These are phyloP conservation scores for Nicotiana undulata DNA, from an alignment of 257 asterid species.

Conservation along the genomic window DNA sequence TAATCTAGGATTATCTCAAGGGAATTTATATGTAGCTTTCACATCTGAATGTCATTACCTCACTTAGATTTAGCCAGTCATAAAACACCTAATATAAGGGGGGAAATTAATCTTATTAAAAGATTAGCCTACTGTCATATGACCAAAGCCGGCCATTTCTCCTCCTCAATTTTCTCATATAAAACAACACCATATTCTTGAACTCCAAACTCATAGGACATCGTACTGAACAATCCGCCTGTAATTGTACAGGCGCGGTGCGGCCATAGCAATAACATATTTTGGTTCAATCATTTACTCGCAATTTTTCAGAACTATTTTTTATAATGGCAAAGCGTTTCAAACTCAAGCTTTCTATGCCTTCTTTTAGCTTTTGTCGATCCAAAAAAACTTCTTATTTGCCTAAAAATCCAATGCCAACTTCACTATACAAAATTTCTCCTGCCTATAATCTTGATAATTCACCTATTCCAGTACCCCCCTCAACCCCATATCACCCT, in stretches of 20 bases:
- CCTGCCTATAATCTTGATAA: constrained; percentile 23
- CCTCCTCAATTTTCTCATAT: not conserved
- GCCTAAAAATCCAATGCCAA: constrained; percentile 27
- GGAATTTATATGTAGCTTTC: constrained; percentile 17
- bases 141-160: constrained; percentile 19
- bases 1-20: not conserved
- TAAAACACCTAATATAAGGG: not conserved
- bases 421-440: constrained; percentile 8
- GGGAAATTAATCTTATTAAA: not conserved
- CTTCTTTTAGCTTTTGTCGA: constrained; percentile 30
- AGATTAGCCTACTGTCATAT: not conserved
- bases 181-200: not conserved
- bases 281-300: not conserved
- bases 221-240: not conserved
- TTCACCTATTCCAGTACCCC: constrained; percentile 44
- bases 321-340: constrained; percentile 18
- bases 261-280: not conserved
- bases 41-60: not conserved
- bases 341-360: constrained; percentile 21
- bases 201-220: not conserved
- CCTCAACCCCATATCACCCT: constrained; percentile 33
- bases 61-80: not conserved
- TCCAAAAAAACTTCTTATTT: constrained; percentile 14
- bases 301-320: not conserved
- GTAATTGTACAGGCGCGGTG: not conserved